These are phyloP conservation scores for Cladorrhinum samala DNA, from an alignment of 495 filamentous ascomycete species.

Conservation along the genomic window DNA sequence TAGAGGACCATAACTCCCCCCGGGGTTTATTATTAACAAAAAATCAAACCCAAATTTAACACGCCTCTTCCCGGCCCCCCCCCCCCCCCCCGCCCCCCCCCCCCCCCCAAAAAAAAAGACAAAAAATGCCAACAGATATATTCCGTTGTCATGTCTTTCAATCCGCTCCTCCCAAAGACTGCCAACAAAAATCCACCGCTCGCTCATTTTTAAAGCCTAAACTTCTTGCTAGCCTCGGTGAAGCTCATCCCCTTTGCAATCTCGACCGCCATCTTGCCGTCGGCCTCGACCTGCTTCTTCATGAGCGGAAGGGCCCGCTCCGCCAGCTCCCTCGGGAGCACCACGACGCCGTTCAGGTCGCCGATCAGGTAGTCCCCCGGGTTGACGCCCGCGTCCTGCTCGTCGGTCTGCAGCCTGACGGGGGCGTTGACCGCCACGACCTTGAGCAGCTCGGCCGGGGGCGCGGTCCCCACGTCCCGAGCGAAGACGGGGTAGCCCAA, in stretches of 20 bases:
- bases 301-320: slow-evolving; percentile 44
- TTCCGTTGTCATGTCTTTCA: no score
- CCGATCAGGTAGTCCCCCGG: slow-evolving; percentile 55
- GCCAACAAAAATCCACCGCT: neutral
- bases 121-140: no score
- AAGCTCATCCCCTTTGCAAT: slow-evolving; percentile 48
- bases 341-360: slow-evolving; percentile 52
- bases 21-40: no score
- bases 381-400: slow-evolving; percentile 42
- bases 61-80: no score
- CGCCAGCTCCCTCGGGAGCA: slow-evolving; percentile 38
- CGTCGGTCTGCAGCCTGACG: slow-evolving; percentile 33
- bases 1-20: no score
- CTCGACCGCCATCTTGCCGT: slow-evolving; percentile 46
- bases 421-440: slow-evolving; percentile 40
- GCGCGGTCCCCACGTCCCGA: slow-evolving; percentile 46
- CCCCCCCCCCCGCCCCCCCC: no score
- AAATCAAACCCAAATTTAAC: no score
- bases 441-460: slow-evolving; percentile 39
- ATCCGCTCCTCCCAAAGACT: no score
- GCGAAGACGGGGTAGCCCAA: slow-evolving; percentile 49
- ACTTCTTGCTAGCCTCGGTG: slow-evolving; percentile 46
- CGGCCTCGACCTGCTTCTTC: slow-evolving; percentile 46
- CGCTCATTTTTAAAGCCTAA: slow-evolving; percentile 22
- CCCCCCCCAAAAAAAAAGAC: no score